phyloP scores from a whole-genome alignment of 805 yeast species.

The Yueomyces sp. region DNA sequence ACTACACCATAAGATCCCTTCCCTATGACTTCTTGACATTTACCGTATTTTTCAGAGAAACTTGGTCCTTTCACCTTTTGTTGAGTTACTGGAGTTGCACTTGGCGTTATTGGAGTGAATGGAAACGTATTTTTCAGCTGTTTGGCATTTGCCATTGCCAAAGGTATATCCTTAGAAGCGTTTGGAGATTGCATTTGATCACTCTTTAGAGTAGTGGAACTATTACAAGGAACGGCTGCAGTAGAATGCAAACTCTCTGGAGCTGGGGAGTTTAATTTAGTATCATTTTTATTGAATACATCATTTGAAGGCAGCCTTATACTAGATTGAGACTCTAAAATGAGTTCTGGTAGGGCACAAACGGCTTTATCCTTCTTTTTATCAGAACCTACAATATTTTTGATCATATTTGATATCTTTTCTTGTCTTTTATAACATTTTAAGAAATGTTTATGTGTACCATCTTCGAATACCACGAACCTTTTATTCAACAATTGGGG shows the following conservation, averaged over 20 bases:
- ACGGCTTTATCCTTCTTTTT: slow-evolving; percentile 47
- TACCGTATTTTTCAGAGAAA: slow-evolving; percentile 81
- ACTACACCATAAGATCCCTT: slow-evolving; percentile 92
- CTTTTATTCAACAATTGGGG: slow-evolving; percentile 15
- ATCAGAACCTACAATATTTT: slow-evolving; percentile 54
- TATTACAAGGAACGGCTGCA: not conserved
- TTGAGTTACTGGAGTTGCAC: not conserved
- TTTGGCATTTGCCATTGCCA: not conserved
- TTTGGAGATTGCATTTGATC: not conserved
- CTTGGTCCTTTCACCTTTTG: slow-evolving; percentile 22
- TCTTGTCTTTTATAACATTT: slow-evolving; percentile 69
- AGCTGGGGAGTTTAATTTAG: slow-evolving; percentile 1
- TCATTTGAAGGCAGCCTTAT: not conserved
- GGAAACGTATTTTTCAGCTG: too few relatives aligned
- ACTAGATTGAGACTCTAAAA: slow-evolving; percentile 22
- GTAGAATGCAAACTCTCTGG: slow-evolving; percentile 45
- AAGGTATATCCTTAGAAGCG: not conserved
- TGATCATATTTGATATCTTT: slow-evolving; percentile 59
- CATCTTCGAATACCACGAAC: slow-evolving; percentile 48
- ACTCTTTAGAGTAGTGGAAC: not conserved
- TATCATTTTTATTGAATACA: slow-evolving; percentile 6
- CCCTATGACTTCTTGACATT: slow-evolving; percentile 90
- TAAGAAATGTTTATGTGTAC: slow-evolving; percentile 69
- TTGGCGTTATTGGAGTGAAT: not conserved
- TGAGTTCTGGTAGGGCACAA: slow-evolving; percentile 57